Evolutionary conservation across 495 filamentous ascomycete species (phyloP), one percentile per base, ranked within the genome.

Genomic region (Neurospora hispaniola): DNA sequence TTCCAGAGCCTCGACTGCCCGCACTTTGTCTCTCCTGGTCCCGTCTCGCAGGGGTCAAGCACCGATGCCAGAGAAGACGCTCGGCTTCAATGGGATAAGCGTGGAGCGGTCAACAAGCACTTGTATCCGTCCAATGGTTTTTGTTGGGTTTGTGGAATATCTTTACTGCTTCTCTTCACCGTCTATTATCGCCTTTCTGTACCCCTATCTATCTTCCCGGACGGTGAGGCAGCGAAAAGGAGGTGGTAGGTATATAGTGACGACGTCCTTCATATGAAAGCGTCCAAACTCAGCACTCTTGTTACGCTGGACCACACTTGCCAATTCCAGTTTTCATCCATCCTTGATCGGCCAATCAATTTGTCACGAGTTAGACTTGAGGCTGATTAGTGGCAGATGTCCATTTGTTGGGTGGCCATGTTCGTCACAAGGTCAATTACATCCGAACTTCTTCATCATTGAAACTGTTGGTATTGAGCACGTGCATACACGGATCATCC

Each of bases 361-460:
- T 62, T 71, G 38, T 71, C 78, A 80, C 78, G 77, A 74, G 78
- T 43, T 46, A 20, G 54, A n/a, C 70, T 69, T 69, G n/a, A 71
- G 69, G 23, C 74, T 54, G 71, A 38, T 35, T 27, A 66, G 27
- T 66, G 54, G 54, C 54, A 18, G 54, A 7, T 35, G 54, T 27
- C 27, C 14, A 31, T 35, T 62, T 62, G 54, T 4, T 35, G 54
- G 40, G 40, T 0, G 54, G 54, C 27, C 54, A 62, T 35, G 23
- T 16, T 66, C 54, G 14, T 66, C 54, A 38, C 54, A 35, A 35
- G 27, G 54, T 66, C 27, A 66, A 27, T 35, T 66, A 66, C 54
- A 66, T 66, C 54, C 27, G 27, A 35, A 66, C 14, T 35, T 35
- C 27, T 35, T 35, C 27, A 38, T 66, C 27, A 66, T 66, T 66